phyloP scores from a whole-genome alignment of 2,329 filamentous ascomycete species.

The Exophiala spinifera region DNA sequence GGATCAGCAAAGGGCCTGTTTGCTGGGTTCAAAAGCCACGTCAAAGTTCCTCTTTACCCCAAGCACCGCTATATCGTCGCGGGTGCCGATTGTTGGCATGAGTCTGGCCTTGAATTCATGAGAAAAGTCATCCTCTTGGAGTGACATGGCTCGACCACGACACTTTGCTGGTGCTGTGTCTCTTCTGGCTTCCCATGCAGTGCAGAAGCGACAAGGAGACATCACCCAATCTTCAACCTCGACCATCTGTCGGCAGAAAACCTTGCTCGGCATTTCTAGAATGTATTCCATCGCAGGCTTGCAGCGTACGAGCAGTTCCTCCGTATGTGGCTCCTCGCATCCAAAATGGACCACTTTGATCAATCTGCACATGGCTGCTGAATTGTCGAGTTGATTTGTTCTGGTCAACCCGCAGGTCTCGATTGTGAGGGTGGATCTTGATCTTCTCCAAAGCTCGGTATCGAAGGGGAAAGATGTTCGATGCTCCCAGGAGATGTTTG shows the following conservation, averaged over 20 bases:
- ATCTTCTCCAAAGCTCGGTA: background rate
- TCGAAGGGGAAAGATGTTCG: background rate
- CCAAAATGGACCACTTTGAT: constrained; percentile 23
- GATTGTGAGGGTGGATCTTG: too few relatives aligned
- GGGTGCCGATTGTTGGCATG: background rate
- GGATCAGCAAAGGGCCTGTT: background rate
- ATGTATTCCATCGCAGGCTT: constrained; percentile 17
- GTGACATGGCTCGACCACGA: constrained; percentile 8
- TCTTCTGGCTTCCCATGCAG: constrained; percentile 9
- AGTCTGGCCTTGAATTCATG: background rate
- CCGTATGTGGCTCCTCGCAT: constrained; percentile 13
- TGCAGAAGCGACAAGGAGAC: constrained; percentile 20
- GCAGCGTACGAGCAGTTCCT: constrained; percentile 13
- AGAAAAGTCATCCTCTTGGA: constrained; percentile 4
- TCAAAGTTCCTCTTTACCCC: background rate
- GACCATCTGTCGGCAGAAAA: constrained; percentile 9
- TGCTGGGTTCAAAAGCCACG: background rate
- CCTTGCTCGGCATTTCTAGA: constrained; percentile 11
- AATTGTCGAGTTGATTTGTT: too few relatives aligned
- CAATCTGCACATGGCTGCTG: constrained; percentile 14
- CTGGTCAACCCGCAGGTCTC: too few relatives aligned
- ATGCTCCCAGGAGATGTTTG: background rate
- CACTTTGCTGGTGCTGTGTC: background rate
- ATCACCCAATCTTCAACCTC: constrained; percentile 18
- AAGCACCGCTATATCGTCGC: background rate